Base-by-base conservation (phyloP, 768 basidiomycete genomes). In the Suillus hirtellus region DNA sequence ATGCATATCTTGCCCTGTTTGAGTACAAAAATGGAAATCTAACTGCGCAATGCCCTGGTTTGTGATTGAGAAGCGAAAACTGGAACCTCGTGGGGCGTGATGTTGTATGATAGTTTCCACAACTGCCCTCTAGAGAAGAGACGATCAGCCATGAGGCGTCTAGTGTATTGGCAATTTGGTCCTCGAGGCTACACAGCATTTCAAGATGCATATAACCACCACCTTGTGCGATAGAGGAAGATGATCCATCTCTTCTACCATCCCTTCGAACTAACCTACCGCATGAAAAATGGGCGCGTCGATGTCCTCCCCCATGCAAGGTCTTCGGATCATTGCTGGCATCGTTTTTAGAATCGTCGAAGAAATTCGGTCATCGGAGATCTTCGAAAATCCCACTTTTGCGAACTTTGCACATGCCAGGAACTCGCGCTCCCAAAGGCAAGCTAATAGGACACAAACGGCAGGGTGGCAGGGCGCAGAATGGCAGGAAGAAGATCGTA, bases 71-170 rank as follows among this genome's bases (percentile, higher is more conserved):
- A 42, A 27, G 56, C 24, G 7, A 12, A 24, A 42, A 15, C 10
- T 21, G 27, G 14, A 54, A 19, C 40, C 40, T 58, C 24, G 24
- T 42, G 56, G 47, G 21, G 27, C 11, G 42, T 3, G 56, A 17
- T 12, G 24, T 17, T 31, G 17, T 43, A 35, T n/a, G 40, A 11
- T 19, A 31, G 27, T 58, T 17, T 58, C 56, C 40, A 58, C 40
- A 58, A 12, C 40, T 58, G 56, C 56, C 56, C 24, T 42, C 21
- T 42, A 42, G 15, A 42, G 56, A 58, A 58, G 40, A 42, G 56
- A 42, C 40, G 56, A 58, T 58, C 56, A 42, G 56, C 56, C 56
- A 58, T 31, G 56, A 58, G 56, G 12, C 56, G 4, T 19, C 24
- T 19, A 42, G 11, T 58, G 11, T 58, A 58, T 58, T 58, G 15